phyloP scores from a whole-genome alignment of 2,329 filamentous ascomycete genomes.

The Metarhizium robertsii region DNA sequence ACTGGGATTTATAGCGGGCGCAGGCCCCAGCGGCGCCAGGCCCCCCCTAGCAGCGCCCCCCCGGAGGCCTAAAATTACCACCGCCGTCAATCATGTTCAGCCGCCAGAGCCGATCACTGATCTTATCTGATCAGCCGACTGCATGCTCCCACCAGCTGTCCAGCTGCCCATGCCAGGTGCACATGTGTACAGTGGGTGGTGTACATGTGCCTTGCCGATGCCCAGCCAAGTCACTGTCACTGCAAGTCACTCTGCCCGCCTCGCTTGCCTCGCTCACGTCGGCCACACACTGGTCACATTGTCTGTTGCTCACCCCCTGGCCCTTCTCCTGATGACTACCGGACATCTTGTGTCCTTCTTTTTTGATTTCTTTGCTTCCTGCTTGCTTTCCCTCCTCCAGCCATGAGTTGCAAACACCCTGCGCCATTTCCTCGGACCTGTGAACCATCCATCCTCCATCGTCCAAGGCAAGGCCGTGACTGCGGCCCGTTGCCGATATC shows the following conservation, averaged over 20 bases:
- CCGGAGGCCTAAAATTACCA: not conserved
- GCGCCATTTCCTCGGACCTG: not conserved
- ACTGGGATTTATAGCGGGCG: not conserved
- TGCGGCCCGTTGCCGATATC: not conserved
- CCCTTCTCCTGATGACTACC: not conserved
- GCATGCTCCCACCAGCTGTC: not conserved
- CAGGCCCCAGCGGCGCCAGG: not conserved
- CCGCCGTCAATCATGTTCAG: not conserved
- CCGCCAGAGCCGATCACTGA: not conserved
- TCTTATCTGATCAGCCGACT: not conserved
- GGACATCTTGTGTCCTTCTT: not conserved
- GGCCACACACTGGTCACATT: not conserved
- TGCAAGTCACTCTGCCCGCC: not conserved
- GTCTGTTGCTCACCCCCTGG: not conserved
- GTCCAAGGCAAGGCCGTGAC: too few species aligned
- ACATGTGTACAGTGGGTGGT: too few species aligned
- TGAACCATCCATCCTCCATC: not conserved
- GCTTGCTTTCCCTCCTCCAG: not conserved
- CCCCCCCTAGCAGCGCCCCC: not conserved
- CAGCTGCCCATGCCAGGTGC: not conserved
- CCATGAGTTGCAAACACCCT: not conserved
- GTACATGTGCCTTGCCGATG: not conserved
- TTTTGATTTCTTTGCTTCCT: not conserved
- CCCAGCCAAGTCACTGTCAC: not conserved
- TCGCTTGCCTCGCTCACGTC: too few species aligned